Percentiles rank a stretch among this genome's conserved stretches.
phyloP scores from a whole-genome alignment of 768 basidiomycete genomes.

The Trametes cinnabarina region DNA sequence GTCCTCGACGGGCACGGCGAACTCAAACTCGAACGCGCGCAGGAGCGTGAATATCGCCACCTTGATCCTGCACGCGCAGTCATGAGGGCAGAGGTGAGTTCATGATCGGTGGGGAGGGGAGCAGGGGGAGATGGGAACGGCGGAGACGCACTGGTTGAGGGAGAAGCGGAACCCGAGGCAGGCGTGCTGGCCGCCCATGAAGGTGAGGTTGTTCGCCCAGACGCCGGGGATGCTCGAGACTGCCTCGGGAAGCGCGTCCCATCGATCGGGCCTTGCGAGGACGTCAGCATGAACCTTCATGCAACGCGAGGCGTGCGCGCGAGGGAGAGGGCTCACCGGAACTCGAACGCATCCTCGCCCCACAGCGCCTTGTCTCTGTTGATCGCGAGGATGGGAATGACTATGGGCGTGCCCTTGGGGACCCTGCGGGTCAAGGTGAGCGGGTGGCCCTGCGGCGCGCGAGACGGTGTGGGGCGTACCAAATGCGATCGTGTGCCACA shows the following conservation, averaged over 20 bases:
- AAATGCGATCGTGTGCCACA: conserved; percentile 15
- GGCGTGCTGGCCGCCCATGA: conserved; percentile 60
- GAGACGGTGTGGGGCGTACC: conserved; percentile 25
- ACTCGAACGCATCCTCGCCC: conserved; percentile 61
- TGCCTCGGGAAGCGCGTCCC: conserved; percentile 50
- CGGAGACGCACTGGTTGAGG: conserved; percentile 48
- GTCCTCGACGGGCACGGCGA: conserved; percentile 24
- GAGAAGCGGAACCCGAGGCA: conserved; percentile 71
- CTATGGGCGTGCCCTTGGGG: conserved; percentile 30
- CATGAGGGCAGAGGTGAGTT: background rate
- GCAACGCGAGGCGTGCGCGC: too few relatives aligned
- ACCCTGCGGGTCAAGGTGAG: conserved; percentile 9
- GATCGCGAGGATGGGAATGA: conserved; percentile 51
- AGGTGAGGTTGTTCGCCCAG: conserved; percentile 57
- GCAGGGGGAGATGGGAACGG: background rate
- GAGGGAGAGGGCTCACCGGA: conserved; percentile 40
- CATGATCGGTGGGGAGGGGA: background rate
- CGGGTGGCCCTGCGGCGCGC: background rate
- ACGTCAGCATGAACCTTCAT: background rate
- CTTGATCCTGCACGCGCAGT: conserved; percentile 26
- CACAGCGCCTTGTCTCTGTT: conserved; percentile 54
- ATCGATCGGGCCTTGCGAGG: conserved; percentile 55
- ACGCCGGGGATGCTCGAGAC: conserved; percentile 53
- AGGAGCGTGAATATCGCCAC: conserved; percentile 31
- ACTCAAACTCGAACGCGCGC: conserved; percentile 30